Evolutionary conservation across 1,284 basidiomycete species (phyloP).

Genomic region (Cryptococcus jaspeensis): DNA sequence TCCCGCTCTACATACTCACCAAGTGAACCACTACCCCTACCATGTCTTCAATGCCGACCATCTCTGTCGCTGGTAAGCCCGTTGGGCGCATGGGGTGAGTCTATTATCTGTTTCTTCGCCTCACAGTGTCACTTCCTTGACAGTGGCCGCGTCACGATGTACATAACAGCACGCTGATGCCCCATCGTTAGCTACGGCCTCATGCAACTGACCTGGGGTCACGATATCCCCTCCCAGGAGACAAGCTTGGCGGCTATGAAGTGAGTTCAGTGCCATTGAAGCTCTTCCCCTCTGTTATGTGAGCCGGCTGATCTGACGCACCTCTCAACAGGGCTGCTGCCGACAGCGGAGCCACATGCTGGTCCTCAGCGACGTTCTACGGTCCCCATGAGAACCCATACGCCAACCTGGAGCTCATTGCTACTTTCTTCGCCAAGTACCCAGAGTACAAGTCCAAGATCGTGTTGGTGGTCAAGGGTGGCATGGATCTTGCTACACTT

Average conservation of each 20-base stretch:
- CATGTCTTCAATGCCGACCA: too few species aligned
- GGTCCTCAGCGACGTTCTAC: conserved; percentile 50
- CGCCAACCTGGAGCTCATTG: conserved; percentile 46
- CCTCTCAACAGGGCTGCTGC: conserved; percentile 51
- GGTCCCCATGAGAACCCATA: conserved; percentile 29
- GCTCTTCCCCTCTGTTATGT: not conserved
- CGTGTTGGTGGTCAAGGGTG: conserved; percentile 58
- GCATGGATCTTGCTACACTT: conserved; percentile 20
- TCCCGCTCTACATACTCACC: too few species aligned
- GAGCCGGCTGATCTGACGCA: not conserved
- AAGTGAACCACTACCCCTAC: too few species aligned
- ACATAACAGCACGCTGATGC: too few species aligned
- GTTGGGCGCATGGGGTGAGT: too few species aligned
- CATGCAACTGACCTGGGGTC: conserved; percentile 59
- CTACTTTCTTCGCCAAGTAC: conserved; percentile 51
- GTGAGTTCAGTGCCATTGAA: conserved; percentile 15
- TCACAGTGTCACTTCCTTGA: too few species aligned
- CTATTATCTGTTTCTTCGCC: too few species aligned
- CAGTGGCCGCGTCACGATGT: too few species aligned
- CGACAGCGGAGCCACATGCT: conserved; percentile 56
- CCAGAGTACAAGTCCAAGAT: conserved; percentile 59
- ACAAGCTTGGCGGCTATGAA: conserved; percentile 63
- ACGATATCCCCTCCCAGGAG: conserved; percentile 57
- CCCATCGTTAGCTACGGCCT: conserved; percentile 54
- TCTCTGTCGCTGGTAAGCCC: too few species aligned